These are phyloP conservation scores for Biscogniauxia sp. DNA, from an alignment of 2,329 filamentous ascomycete genomes.

Conservation along the genomic window DNA sequence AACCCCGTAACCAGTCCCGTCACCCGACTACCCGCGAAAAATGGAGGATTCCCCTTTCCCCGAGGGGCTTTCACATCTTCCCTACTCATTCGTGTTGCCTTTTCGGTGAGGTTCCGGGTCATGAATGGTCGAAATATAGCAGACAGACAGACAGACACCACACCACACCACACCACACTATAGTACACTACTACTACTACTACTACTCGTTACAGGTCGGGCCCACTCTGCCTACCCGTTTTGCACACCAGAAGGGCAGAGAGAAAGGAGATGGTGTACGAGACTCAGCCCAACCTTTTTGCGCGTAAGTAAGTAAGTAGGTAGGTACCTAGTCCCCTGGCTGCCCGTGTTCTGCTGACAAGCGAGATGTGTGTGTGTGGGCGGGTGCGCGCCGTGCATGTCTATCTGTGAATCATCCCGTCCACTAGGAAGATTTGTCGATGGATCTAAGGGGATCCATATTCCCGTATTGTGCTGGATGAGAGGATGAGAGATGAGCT, in stretches of 20 bases:
- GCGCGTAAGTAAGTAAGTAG: no score
- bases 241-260: no score
- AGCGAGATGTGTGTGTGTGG: neutral
- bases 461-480: neutral
- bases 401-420: neutral
- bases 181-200: no score
- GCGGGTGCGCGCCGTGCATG: no score
- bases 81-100: no score
- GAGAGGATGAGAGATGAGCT: neutral
- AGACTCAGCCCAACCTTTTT: neutral
- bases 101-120: neutral
- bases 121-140: neutral
- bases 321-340: neutral
- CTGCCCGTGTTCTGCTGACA: neutral
- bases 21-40: neutral
- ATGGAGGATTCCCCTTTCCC: neutral
- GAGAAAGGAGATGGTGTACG: neutral
- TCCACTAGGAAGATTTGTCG: neutral
- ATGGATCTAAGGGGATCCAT: neutral
- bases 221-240: neutral
- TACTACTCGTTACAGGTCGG: no score
- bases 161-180: no score
- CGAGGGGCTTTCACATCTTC: neutral
- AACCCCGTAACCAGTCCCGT: no score
- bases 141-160: no score